Base-by-base conservation (phyloP, 306 rosid genomes). In the Vicia villosa region DNA sequence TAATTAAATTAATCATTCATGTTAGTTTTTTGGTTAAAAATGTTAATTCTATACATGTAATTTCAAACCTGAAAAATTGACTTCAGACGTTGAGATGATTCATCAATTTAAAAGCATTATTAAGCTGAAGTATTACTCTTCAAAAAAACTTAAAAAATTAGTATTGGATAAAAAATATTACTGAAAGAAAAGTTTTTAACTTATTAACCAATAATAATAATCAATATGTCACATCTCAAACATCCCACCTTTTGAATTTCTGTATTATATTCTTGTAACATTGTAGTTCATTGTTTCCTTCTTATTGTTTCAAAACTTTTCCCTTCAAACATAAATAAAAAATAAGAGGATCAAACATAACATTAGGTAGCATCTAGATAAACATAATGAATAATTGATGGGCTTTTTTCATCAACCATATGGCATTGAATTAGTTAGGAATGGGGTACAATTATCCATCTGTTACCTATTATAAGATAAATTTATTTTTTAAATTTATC, bases 401-500 rank as follows among this genome's bases (percentile, higher is more conserved):
- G 63, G 68, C 16, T 14, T 10, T n/a, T 5, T 50, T 26, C 14
- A 60, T 68, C 19, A 40, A 69, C 13, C 22, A 62, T 30, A 63
- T 69, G 58, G 14, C 69, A 63, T 61, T 79, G 71, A 34, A 22
- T 56, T 45, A 49, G 68, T 47, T 36, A 50, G 68, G 58, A 38
- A 69, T 79, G 73, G 73, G 69, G 64, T 61, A 50, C 11, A 21
- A 66, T 36, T 57, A 28, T n/a, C n/a, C n/a, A n/a, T n/a, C n/a
- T n/a, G n/a, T n/a, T n/a, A n/a, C n/a, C n/a, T n/a, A n/a, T n/a
- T n/a, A n/a, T n/a, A n/a, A n/a, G n/a, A n/a, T n/a, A n/a, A n/a
- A n/a, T n/a, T n/a, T n/a, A n/a, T n/a, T n/a, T n/a, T n/a, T 66
- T 74, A 28, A 3, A 26, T 26, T 26, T 26, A 2, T 26, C 4